Conservation (phyloP, 805 yeast genomes). For the Candida montana region DNA sequence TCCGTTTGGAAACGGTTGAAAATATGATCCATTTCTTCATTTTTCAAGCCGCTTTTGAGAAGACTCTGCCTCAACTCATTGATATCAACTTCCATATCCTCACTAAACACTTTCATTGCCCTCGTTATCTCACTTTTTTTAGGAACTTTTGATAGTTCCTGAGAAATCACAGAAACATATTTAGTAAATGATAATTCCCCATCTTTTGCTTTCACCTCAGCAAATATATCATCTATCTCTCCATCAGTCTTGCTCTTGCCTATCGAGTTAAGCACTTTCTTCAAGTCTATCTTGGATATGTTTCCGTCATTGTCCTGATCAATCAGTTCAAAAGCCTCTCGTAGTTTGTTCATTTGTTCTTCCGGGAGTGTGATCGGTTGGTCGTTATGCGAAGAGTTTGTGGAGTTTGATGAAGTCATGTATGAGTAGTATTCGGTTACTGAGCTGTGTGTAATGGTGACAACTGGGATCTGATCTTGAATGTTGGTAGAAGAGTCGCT, state of each 20-base stretch:
- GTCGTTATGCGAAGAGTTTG: no score
- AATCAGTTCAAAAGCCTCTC: conserved; percentile 72
- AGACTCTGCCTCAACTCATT: conserved; percentile 46
- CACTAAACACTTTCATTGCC: conserved; percentile 52
- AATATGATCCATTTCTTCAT: conserved; percentile 42
- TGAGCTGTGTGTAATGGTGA: not conserved
- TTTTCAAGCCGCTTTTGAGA: conserved; percentile 35
- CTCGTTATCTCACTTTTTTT: conserved; percentile 46
- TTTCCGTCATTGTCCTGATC: conserved; percentile 78
- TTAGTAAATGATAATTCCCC: conserved; percentile 50
- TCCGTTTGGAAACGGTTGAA: conserved; percentile 51
- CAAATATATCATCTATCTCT: conserved; percentile 43
- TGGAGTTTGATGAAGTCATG: no score
- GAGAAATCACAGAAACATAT: conserved; percentile 59
- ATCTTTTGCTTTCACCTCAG: conserved; percentile 15
- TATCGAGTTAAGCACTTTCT: conserved; percentile 44
- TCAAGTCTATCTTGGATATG: conserved; percentile 52
- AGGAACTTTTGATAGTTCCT: conserved; percentile 45
- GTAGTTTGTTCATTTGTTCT: conserved; percentile 58
- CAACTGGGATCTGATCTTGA: no score
- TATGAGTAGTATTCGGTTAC: no score
- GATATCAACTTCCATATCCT: conserved; percentile 41
- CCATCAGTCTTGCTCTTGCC: conserved; percentile 41
- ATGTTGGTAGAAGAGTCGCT: no score
- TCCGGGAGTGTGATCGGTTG: conserved; percentile 40